Evolutionary conservation across 441 rosid genomes (phyloP), one percentile per base, ranked within the genome.

Genomic region (Corymbia calophylla): DNA sequence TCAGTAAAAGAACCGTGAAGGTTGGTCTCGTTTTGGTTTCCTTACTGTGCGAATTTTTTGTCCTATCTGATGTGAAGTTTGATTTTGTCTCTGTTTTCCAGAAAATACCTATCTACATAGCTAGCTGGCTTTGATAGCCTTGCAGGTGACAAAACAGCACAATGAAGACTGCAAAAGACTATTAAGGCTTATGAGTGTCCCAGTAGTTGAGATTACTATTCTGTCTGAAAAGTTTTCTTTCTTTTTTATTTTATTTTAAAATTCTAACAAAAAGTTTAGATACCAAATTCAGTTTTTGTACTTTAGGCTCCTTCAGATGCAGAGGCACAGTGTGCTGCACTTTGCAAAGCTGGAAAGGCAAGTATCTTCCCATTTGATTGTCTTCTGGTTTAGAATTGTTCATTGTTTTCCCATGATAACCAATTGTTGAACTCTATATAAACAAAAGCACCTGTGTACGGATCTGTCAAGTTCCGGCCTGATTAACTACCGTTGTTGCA

Each of bases 1-100:
- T 94, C 94, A 97, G 99, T 90, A 97, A 98, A 92, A 93, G 99
- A 88, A 97, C 98, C n/a, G 99, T 97, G 88, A 98, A 98, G 97
- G 99, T 97, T 73, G 21, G 88, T 35, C 48, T 9, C 6, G 3
- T 81, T 53, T 85, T 88, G 27, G 3, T 54, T 39, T 21, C 64
- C 23, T 87, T 44, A 19, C 62, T 3, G 35, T 64, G 35, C 5
- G 10, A 31, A n/a, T 7, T 15, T n/a, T 64, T 64, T 7, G 35
- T n/a, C 7, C 9, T 64, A 16, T n/a, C n/a, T 16, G 19, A 31
- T n/a, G 73, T 14, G 35, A 64, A 64, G 70, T 64, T 64, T 21
- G 35, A 64, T 64, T 4, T 64, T 64, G 70, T 64, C 35, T 62
- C 18, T 62, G 70, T 32, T 70, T 19, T 6, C 25, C 13, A 62